Base-by-base conservation (phyloP, 306 rosid species). In the Begonia masoniana region DNA sequence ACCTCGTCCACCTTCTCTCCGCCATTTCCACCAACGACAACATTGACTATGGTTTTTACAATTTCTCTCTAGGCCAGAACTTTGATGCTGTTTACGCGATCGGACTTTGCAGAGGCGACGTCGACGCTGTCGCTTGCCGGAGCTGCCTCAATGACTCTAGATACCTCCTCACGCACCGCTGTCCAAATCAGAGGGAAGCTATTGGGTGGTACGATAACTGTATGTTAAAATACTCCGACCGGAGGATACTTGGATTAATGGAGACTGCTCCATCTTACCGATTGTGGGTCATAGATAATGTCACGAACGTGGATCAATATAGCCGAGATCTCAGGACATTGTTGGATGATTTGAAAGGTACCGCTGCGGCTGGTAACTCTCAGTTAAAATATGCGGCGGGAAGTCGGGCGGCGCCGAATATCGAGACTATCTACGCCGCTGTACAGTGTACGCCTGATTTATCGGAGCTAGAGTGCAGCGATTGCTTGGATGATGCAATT, bases 181-280 rank as follows among this genome's bases (percentile, higher is more conserved):
- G 87, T 57, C 80, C 78, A 5, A 58, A 68, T 53, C 78, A 74
- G 61, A 80, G 62, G 50, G 81, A 71, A 43, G 81, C 87, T 4
- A 31, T 71, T 5, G 66, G 58, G 6, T 59, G 72, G 76, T 56
- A 65, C 55, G 69, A 48, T 10, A 5, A 24, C 2, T 80, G 87
- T 51, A 56, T 65, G 68, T 17, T 80, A 1, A 77, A 71, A 17
- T 80, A 71, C 66, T 79, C 85, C 5, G 56, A 56, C 64, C 59
- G 65, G 10, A 16, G 59, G 10, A 65, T 75, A 19, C 55, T 56
- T 13, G 54, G 47, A 5, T 35, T 50, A 2, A 1, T 13, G 67
- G 65, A 64, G 43, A 14, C 42, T 24, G 2, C 0, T 12, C 81
- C 69, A 12, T 0, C 13, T 0, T 11, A 41, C 21, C 11, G 0